Percentiles rank a stretch among this genome's conserved stretches.
These are phyloP conservation scores for Sphaerulina populicola DNA, from an alignment of 2,329 filamentous ascomycete genomes.

Conservation along the genomic window DNA sequence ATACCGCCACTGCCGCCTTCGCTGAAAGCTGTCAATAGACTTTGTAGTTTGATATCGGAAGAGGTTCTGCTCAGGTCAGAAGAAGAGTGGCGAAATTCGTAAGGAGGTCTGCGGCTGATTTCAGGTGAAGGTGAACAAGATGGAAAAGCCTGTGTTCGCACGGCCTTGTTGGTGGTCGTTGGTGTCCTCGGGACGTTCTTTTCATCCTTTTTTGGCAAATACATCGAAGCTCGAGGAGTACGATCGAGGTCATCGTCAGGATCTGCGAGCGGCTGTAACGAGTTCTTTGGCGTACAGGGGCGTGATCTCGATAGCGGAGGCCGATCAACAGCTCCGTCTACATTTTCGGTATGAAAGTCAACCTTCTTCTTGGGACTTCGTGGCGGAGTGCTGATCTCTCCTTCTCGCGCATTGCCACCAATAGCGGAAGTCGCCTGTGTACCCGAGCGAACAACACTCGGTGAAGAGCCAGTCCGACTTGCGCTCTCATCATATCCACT, in stretches of 20 bases:
- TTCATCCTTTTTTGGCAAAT: conserved; percentile 15
- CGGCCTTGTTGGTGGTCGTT: conserved; percentile 13
- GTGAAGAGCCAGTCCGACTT: conserved; percentile 25
- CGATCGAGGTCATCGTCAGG: conserved; percentile 32
- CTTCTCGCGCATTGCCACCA: conserved; percentile 26
- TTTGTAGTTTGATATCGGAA: conserved; percentile 18
- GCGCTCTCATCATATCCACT: conserved; percentile 36
- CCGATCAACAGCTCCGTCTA: background rate
- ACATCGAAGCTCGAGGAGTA: conserved; percentile 30
- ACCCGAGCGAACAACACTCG: conserved; percentile 46
- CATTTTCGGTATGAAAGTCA: conserved; percentile 22
- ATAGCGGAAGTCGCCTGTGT: conserved; percentile 45
- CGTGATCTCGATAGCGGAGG: conserved; percentile 9
- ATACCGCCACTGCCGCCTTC: conserved; percentile 44
- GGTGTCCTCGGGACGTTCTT: conserved; percentile 6
- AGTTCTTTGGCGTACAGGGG: conserved; percentile 15
- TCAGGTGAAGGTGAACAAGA: conserved; percentile 22
- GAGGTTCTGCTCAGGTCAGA: conserved; percentile 13
- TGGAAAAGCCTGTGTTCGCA: conserved; percentile 16
- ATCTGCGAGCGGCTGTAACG: conserved; percentile 1
- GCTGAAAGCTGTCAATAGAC: conserved; percentile 19
- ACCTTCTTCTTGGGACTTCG: conserved; percentile 37
- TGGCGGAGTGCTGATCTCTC: conserved; percentile 42
- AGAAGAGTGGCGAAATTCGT: conserved; percentile 13
- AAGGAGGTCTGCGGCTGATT: conserved; percentile 12